A percentile compares a stretch with the other conserved stretches of the same genome.
phyloP scores from a whole-genome alignment of 2,329 filamentous ascomycete genomes.

The Aspergillus persii region DNA sequence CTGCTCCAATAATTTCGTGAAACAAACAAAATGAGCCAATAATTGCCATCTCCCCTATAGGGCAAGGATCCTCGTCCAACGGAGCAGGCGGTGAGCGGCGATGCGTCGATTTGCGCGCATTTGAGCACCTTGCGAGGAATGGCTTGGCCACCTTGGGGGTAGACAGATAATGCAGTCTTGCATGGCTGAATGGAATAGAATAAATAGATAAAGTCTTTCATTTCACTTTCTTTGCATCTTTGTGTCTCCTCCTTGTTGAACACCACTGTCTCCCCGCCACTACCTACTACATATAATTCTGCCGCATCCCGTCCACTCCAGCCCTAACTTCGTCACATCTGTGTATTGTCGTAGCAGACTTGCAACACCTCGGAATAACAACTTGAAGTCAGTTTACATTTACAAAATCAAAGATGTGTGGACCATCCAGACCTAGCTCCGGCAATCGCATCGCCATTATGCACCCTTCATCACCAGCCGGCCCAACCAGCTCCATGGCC shows the following conservation, averaged over 20 bases:
- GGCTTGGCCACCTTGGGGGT: constrained; percentile 11
- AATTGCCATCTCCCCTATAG: background rate
- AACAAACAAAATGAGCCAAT: too few species aligned
- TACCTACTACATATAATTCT: background rate
- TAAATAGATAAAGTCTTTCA: background rate
- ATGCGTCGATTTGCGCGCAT: constrained; percentile 19
- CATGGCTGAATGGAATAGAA: background rate
- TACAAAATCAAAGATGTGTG: constrained; percentile 47
- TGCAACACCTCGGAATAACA: too few species aligned
- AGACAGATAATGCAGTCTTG: background rate
- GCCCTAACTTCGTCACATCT: background rate
- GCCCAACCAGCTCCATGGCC: constrained; percentile 9
- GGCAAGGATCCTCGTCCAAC: background rate
- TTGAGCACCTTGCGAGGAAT: constrained; percentile 19
- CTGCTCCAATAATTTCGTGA: too few species aligned
- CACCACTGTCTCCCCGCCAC: background rate
- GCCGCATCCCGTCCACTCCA: background rate
- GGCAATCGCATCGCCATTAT: constrained; percentile 36
- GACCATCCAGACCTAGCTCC: constrained; percentile 48
- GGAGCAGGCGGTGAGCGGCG: background rate
- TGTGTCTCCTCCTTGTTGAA: background rate
- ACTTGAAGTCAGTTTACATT: background rate
- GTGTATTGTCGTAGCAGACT: too few species aligned
- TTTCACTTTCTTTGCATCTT: background rate
- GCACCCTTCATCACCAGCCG: constrained; percentile 22